phyloP scores from a whole-genome alignment of 2,329 filamentous ascomycete species.

The Pseudogymnoascus pannorum region DNA sequence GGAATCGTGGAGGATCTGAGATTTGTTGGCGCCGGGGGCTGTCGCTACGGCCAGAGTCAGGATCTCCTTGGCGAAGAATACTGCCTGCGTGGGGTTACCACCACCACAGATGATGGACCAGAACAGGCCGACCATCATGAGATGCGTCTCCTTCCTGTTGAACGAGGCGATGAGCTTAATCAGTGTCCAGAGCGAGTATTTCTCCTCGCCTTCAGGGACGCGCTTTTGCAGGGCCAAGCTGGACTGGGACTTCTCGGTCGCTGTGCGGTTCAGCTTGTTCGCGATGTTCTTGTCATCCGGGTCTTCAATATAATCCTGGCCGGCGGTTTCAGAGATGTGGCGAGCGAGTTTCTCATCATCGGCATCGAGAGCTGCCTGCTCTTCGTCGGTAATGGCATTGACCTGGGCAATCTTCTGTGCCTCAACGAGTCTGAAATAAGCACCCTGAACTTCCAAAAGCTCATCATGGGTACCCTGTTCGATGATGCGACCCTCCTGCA shows the following conservation, averaged over 20 bases:
- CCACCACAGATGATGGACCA: constrained; percentile 72
- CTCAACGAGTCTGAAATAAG: constrained; percentile 80
- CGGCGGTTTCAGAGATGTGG: constrained; percentile 37
- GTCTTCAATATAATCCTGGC: constrained; percentile 41
- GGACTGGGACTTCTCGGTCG: constrained; percentile 55
- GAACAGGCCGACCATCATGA: constrained; percentile 66
- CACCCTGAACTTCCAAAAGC: constrained; percentile 60
- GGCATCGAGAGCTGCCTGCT: constrained; percentile 43
- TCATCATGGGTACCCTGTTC: constrained; percentile 87
- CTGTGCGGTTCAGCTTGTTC: constrained; percentile 48
- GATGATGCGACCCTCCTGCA: constrained; percentile 75
- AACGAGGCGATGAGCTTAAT: constrained; percentile 75
- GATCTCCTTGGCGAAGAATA: constrained; percentile 89
- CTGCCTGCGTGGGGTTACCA: constrained; percentile 67
- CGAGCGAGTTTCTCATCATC: constrained; percentile 45
- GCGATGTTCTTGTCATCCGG: constrained; percentile 54
- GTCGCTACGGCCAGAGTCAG: constrained; percentile 48
- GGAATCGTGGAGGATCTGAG: constrained; percentile 57
- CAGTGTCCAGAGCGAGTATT: constrained; percentile 67
- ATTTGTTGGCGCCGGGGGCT: constrained; percentile 32
- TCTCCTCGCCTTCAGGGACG: constrained; percentile 40
- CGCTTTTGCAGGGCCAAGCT: constrained; percentile 60
- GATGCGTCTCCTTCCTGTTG: constrained; percentile 63
- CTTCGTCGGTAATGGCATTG: constrained; percentile 42
- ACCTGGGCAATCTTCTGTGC: constrained; percentile 72